Base-by-base conservation (phyloP, 805 yeast genomes). In the Teunomyces pallodes region DNA sequence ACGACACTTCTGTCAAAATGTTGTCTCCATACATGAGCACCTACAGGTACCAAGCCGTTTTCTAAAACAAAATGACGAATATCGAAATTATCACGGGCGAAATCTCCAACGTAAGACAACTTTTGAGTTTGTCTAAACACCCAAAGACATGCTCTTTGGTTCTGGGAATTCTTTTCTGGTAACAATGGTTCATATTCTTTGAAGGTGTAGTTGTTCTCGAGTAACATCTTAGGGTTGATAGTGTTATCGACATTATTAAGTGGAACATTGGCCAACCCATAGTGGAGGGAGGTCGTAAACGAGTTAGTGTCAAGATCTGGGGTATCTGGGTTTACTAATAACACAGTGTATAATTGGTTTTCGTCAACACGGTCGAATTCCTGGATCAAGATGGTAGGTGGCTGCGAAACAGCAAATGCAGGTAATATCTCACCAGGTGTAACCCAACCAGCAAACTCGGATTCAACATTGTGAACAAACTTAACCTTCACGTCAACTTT, bases 21-120 rank as follows among this genome's bases (percentile, higher is more conserved):
- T 55, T 85, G 82, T 76, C 98, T 83, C 92, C 96, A 92, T 41
- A 89, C 76, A 64, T 90, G 96, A 1, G 96, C 97, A 26, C 98
- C 97, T 42, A 91, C 82, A 1, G 97, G 82, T n/a, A 72, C 70
- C 55, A 94, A 76, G 3, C 73, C 63, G 65, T 87, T 63, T 3
- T 66, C 53, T 3, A 67, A 73, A 12, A 75, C 87, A 65, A 90
- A 91, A 5, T 61, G 58, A 63, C 98, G 81, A 52, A 92, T 83
- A 58, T 89, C 81, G 61, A 92, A 92, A 47, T 71, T 63, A 9
- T 77, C 79, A 54, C 83, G 67, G 20, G 31, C 63, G 59, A 13
- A 61, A 9, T 60, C 46, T 3, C 41, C 42, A 32, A 53, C 54
- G 24, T 61, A 50, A 20, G 49, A 43, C 24, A 64, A 47, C 36